A percentile compares a stretch with the other conserved stretches of the same genome.
Evolutionary conservation across 345 rosid species (phyloP).

Genomic region (Lumnitzera littorea): DNA sequence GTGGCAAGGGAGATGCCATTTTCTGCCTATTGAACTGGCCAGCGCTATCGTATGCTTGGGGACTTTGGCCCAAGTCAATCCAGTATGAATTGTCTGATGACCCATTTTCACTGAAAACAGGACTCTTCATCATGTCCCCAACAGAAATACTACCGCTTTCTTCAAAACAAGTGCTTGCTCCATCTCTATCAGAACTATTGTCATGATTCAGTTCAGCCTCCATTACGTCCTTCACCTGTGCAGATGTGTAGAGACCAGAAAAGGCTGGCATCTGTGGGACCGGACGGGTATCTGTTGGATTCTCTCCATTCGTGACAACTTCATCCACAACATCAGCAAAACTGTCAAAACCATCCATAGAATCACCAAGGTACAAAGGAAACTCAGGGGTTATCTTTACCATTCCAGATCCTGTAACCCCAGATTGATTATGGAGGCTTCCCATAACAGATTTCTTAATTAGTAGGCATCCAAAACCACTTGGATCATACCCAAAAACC

Average conservation of each 20-base stretch:
- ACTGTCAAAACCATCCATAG: slow-evolving; percentile 74
- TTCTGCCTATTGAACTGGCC: slow-evolving; percentile 49
- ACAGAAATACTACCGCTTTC: slow-evolving; percentile 87
- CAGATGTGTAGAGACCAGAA: slow-evolving; percentile 82
- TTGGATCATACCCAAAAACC: slow-evolving; percentile 94
- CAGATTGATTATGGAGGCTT: slow-evolving; percentile 86
- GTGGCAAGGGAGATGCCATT: slow-evolving; percentile 54
- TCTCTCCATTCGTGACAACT: slow-evolving; percentile 43
- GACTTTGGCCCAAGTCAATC: slow-evolving; percentile 98
- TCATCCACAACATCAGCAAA: slow-evolving; percentile 47
- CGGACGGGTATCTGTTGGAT: slow-evolving; percentile 45
- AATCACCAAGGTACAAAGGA: slow-evolving; percentile 89
- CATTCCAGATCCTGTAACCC: slow-evolving; percentile 88
- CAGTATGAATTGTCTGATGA: slow-evolving; percentile 82
- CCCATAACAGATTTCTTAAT: slow-evolving; percentile 97
- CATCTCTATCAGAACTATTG: slow-evolving; percentile 73
- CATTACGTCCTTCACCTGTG: slow-evolving; percentile 91
- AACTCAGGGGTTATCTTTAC: slow-evolving; percentile 95
- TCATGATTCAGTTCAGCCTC: slow-evolving; percentile 88
- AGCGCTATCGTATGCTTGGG: slow-evolving; percentile 57
- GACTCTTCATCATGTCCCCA: slow-evolving; percentile 98
- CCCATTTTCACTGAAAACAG: slow-evolving; percentile 93
- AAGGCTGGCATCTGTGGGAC: slow-evolving; percentile 80
- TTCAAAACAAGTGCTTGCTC: slow-evolving; percentile 84
- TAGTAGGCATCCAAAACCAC: slow-evolving; percentile 97